Percentiles rank a stretch among this genome's conserved stretches.
Evolutionary conservation across 805 yeast genomes (phyloP).

Genomic region (Saccharomycopsis malanga): DNA sequence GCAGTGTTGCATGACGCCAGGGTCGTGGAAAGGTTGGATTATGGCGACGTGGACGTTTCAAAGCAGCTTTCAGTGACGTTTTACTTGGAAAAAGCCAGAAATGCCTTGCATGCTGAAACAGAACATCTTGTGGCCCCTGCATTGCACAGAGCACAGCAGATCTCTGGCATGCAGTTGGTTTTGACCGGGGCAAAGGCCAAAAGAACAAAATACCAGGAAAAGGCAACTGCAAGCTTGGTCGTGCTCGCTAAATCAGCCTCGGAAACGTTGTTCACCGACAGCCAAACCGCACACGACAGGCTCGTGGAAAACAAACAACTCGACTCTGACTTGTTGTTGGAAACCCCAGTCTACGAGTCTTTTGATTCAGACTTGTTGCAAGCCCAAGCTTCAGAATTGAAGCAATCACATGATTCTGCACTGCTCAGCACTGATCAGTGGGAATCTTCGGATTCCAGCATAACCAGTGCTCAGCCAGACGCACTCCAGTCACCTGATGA

Average conservation of each 20-base stretch:
- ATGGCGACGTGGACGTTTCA: constrained; percentile 24
- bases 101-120: constrained; percentile 52
- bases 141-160: constrained; percentile 46
- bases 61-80: constrained; percentile 40
- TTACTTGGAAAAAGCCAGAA: constrained; percentile 63
- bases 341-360: constrained; percentile 63
- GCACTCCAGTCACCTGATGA: constrained; percentile 21
- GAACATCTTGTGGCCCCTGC: constrained; percentile 55
- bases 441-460: constrained; percentile 31
- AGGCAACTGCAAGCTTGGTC: constrained; percentile 64
- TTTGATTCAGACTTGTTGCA: constrained; percentile 34
- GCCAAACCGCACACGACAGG: constrained; percentile 19
- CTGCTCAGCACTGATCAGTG: constrained; percentile 29
- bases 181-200: constrained; percentile 86
- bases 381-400: no score
- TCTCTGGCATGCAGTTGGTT: constrained; percentile 55
- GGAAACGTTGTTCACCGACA: constrained; percentile 21
- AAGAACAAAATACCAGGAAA: constrained; percentile 74
- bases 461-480: no score
- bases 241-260: constrained; percentile 56
- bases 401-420: constrained; percentile 5
- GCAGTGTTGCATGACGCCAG: not conserved
- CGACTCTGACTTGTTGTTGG: constrained; percentile 72
- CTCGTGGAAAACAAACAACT: constrained; percentile 44
- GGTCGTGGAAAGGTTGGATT: no score